phyloP scores from a whole-genome alignment of 345 rosid species.

The Draba incana region DNA sequence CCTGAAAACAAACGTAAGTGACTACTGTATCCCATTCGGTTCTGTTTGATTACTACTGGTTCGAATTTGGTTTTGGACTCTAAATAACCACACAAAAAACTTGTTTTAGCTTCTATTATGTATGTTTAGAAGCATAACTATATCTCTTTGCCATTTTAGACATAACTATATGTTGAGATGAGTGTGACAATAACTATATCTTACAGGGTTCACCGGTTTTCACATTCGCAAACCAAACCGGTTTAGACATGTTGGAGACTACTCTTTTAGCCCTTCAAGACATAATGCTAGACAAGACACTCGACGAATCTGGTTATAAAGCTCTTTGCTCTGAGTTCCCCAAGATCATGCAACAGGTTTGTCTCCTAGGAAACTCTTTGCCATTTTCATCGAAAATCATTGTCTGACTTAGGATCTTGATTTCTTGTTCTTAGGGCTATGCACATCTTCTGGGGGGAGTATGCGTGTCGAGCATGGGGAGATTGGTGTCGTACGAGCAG shows the following conservation, averaged over 20 bases:
- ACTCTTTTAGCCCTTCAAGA: slow-evolving; percentile 92
- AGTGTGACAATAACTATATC: slow-evolving; percentile 4
- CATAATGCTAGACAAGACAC: slow-evolving; percentile 84
- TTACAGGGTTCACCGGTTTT: slow-evolving; percentile 79
- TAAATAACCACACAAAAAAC: no score
- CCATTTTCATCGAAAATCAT: background rate
- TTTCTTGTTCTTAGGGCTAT: slow-evolving; percentile 55
- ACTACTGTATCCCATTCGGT: no score
- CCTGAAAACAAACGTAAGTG: slow-evolving; percentile 68
- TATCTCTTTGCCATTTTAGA: no score
- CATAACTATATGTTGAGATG: no score
- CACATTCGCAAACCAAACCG: slow-evolving; percentile 89
- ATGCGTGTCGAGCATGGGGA: slow-evolving; percentile 88
- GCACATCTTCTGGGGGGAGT: slow-evolving; percentile 76
- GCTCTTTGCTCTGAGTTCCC: slow-evolving; percentile 78
- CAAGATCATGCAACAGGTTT: slow-evolving; percentile 92
- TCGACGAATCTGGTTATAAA: slow-evolving; percentile 77
- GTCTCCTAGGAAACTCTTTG: background rate
- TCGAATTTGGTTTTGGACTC: no score
- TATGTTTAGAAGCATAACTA: no score
- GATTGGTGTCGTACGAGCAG: slow-evolving; percentile 78
- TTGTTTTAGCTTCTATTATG: no score
- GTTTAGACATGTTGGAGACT: slow-evolving; percentile 97
- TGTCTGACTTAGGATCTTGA: slow-evolving; percentile 3
- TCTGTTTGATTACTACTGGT: background rate